Percentiles rank a stretch among this genome's conserved stretches.
phyloP scores from a whole-genome alignment of 2,329 filamentous ascomycete species.

The Amphichorda felina region DNA sequence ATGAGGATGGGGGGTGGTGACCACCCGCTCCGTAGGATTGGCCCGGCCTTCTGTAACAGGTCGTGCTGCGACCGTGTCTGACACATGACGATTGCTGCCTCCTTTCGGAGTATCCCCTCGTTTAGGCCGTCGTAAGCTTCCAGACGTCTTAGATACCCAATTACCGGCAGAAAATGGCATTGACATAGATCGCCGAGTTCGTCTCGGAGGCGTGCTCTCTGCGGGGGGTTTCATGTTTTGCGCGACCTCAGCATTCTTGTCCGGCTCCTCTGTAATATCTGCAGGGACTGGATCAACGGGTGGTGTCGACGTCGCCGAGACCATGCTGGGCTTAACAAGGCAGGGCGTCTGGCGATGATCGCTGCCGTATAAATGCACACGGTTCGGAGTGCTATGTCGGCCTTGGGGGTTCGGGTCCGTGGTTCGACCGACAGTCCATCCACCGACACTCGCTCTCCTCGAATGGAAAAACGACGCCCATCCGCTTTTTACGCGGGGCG shows the following conservation, averaged over 20 bases:
- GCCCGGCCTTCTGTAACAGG: constrained; percentile 14
- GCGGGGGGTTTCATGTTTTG: constrained; percentile 10
- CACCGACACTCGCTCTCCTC: constrained; percentile 15
- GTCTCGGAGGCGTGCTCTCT: constrained; percentile 29
- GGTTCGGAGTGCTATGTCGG: constrained; percentile 12
- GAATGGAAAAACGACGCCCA: constrained; percentile 50
- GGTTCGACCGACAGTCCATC: constrained; percentile 11
- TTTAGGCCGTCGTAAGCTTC: constrained; percentile 45
- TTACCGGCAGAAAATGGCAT: constrained; percentile 45
- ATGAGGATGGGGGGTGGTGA: constrained; percentile 9
- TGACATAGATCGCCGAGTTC: constrained; percentile 41
- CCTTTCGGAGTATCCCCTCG: constrained; percentile 27
- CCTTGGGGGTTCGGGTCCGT: constrained; percentile 14
- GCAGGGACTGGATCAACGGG: constrained; percentile 8
- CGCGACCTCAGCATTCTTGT: constrained; percentile 4
- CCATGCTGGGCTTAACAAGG: constrained; percentile 24
- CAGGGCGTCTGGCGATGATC: constrained; percentile 12
- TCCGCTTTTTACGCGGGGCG: constrained; percentile 8
- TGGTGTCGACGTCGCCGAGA: constrained; percentile 13
- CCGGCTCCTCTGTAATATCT: constrained; percentile 10
- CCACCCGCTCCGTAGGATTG: constrained; percentile 12
- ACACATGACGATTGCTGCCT: constrained; percentile 38
- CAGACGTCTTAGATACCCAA: constrained; percentile 41
- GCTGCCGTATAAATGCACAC: constrained; percentile 11
- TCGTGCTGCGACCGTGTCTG: constrained; percentile 32